Percentiles rank a stretch among this genome's conserved stretches.
These are phyloP conservation scores for Euphorbia pulcherrima DNA, from an alignment of 345 rosid species.

Conservation along the genomic window DNA sequence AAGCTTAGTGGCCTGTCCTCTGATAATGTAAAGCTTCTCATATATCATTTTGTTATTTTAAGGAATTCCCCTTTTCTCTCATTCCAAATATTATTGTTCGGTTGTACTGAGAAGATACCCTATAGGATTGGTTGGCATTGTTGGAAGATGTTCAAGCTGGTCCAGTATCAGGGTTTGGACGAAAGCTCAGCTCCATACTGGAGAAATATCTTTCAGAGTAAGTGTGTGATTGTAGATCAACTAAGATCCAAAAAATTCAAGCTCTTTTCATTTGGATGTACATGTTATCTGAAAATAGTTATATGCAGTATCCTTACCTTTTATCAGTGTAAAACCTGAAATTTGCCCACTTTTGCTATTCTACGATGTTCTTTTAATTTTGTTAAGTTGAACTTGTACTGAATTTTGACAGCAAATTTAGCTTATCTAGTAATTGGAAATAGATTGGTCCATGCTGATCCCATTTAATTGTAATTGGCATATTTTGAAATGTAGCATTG, in stretches of 20 bases:
- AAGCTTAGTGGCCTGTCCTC: conserved; percentile 17
- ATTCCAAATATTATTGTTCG: not conserved
- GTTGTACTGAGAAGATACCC: not conserved
- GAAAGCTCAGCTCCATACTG: conserved; percentile 25
- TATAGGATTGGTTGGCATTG: conserved; percentile 30
- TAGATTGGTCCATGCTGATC: not conserved
- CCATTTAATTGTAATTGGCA: not conserved
- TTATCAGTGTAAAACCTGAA: not conserved
- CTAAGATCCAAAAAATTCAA: not conserved
- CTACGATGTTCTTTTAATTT: not conserved
- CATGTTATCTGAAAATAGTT: not conserved
- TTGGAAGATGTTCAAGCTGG: conserved; percentile 33
- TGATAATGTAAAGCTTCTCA: conserved; percentile 26
- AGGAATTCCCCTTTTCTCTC: not conserved
- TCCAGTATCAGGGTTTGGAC: conserved; percentile 31
- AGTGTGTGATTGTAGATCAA: conserved; percentile 3
- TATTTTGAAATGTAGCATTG: no score
- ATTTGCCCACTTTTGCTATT: not conserved
- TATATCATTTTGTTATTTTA: not conserved
- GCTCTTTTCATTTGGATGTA: not conserved
- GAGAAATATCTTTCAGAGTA: conserved; percentile 31
- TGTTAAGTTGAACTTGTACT: not conserved
- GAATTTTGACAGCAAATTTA: not conserved
- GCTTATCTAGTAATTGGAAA: not conserved
- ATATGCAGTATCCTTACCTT: not conserved